Conservation (phyloP, 306 rosid genomes). For the Pterocarpus santalinus region DNA sequence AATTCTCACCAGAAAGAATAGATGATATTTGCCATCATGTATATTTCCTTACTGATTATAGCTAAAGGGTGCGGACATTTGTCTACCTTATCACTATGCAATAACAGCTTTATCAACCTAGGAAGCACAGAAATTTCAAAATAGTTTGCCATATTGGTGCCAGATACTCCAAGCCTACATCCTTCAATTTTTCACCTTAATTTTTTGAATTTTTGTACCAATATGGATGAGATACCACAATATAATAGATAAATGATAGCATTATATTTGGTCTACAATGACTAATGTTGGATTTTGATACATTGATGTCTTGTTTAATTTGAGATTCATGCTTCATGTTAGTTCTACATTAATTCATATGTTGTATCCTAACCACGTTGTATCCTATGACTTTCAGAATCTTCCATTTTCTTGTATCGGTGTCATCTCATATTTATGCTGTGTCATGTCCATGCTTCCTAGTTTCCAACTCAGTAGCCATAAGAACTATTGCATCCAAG, state of each 20-base stretch:
- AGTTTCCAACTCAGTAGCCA: not conserved
- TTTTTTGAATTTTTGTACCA: not conserved
- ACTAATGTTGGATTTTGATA: not conserved
- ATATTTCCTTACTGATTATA: slow-evolving; percentile 25
- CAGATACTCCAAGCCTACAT: not conserved
- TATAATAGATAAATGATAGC: not conserved
- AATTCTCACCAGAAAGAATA: slow-evolving; percentile 19
- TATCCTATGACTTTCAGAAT: not conserved
- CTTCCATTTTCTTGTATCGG: not conserved
- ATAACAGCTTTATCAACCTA: slow-evolving; percentile 8
- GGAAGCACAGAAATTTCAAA: not conserved
- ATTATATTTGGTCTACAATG: not conserved
- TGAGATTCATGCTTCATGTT: not conserved
- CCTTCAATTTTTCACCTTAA: not conserved
- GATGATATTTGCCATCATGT: not conserved
- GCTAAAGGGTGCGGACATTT: not conserved
- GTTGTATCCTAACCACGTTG: not conserved
- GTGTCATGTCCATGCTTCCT: not conserved
- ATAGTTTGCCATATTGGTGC: not conserved
- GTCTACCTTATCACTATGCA: not conserved
- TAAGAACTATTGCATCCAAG: slow-evolving; percentile 35
- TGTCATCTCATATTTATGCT: not conserved
- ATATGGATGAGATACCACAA: not conserved
- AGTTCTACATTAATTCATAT: not conserved
- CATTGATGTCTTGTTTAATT: not conserved